Base-by-base conservation (phyloP, 345 rosid genomes). In the Salix suchowensis region DNA sequence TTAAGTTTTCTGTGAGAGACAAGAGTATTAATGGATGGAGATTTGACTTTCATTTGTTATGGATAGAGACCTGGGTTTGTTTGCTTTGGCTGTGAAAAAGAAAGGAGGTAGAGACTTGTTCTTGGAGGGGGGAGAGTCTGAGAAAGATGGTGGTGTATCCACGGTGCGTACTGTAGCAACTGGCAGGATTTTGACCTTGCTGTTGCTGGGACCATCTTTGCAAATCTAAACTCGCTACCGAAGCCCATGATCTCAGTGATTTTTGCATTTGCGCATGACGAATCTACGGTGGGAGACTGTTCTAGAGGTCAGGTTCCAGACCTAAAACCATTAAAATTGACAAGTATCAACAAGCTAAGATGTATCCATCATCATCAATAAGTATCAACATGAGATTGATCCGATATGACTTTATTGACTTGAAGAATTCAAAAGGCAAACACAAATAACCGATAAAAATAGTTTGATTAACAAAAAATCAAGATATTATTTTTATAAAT, bases 31-130 rank as follows among this genome's bases (percentile, higher is more conserved):
- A 52, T 65, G 62, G 58, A 19, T 4, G 60, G 69, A 67, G 68
- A 54, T 67, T 84, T 80, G 77, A 76, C 82, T 80, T 75, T 30
- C 6, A 21, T 11, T 54, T 39, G 11, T 74, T 9, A 36, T 15
- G 68, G 84, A 82, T 18, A 67, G 72, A 21, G 86, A 82, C 77
- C 28, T n/a, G 72, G 42, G 42, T 39, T 77, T 40, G 81, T 68
- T 82, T 26, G 73, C 50, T 77, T 28, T 30, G 36, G 46, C 54
- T 46, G 50, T 68, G 82, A 76, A 74, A 78, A 46, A 46, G 76
- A 80, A 60, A 55, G 65, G 32, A 70, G 67, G 65, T 0, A 11
- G 30, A 61, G 32, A 0, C 15, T 4, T 16, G 50, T 10, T 76
- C 26, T 24, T 67, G 65, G 61, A 64, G 65, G 65, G 24, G 15